Base-by-base conservation (phyloP, 257 asterid species). In the Coffea eugenioides region DNA sequence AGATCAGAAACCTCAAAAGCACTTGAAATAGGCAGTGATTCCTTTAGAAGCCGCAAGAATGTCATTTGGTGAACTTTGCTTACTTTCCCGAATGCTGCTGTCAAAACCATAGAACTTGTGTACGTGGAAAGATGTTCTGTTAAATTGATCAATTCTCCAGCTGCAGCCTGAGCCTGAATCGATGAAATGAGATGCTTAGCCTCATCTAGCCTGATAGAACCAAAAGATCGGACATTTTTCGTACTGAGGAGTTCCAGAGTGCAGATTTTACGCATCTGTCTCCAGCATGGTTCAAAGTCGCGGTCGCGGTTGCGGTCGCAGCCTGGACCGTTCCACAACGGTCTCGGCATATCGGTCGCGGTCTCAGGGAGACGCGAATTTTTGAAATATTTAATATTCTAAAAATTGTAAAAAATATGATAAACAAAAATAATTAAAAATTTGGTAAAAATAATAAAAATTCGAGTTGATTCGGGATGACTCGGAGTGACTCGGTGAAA, bases 221-320 rank as follows among this genome's bases (percentile, higher is more conserved):
- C 61, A 16, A 86, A 82, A 0, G 82, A 77, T 16, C 68, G 13
- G 2, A n/a, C 77, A 48, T 70, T 76, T 16, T 25, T 69, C 2
- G 73, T 34, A 49, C 74, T 65, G 12, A 86, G 41, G 43, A 84
- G 66, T 21, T 82, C 79, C 16, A 41, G 34, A 71, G 71, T 84
- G 18, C 76, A 79, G 39, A 86, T 71, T 73, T 59, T 82, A 51
- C 79, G 76, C 46, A 49, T 25, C 39, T 82, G 49, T 2, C 81
- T 73, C 84, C 87, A 27, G 34, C 34, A 31, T 31, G 34, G 34
- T 31, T 31, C 34, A 31, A 31, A 31, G 34, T 31, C 34, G 34
- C 34, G 34, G 34, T 31, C 34, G 1, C 34, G 34, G 34, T 31
- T 27, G 1, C 34, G 34, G 34, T 31, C 34, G 34, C 34, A 1